Evolutionary conservation across 1,284 basidiomycete genomes (phyloP).

Genomic region (Rhodotorula glutinis): DNA sequence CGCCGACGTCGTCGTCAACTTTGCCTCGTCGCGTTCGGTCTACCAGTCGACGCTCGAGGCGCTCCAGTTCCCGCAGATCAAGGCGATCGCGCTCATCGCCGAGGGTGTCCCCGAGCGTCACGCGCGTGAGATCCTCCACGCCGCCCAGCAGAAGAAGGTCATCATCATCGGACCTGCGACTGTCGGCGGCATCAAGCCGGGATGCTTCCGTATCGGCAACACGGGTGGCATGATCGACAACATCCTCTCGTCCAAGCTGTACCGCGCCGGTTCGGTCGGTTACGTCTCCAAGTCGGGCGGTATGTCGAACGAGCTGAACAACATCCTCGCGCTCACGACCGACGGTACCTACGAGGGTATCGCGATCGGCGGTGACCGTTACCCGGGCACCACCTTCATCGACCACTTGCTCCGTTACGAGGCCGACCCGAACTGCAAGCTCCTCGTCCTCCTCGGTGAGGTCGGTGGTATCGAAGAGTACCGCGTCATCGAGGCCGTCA

Average conservation of each 20-base stretch:
- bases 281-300: slow-evolving; percentile 99
- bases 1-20: slow-evolving; percentile 97
- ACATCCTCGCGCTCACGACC: slow-evolving; percentile 92
- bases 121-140: slow-evolving; percentile 90
- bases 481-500: slow-evolving; percentile 97
- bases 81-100: slow-evolving; percentile 89
- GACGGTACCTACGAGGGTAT: slow-evolving; percentile 99
- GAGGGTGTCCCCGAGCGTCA: slow-evolving; percentile 98
- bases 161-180: slow-evolving; percentile 98
- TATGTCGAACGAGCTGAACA: slow-evolving; percentile 99
- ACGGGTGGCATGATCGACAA: slow-evolving; percentile 99
- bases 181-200: slow-evolving; percentile 99
- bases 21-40: slow-evolving; percentile 89
- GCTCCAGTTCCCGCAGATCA: slow-evolving; percentile 65
- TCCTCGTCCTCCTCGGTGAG: slow-evolving; percentile 96
- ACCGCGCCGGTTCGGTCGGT: slow-evolving; percentile 93
- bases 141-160: slow-evolving; percentile 79
- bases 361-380: slow-evolving; percentile 98
- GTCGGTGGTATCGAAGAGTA: slow-evolving; percentile 99
- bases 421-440: slow-evolving; percentile 94
- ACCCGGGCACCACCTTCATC: slow-evolving; percentile 98
- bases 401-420: slow-evolving; percentile 98
- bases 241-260: slow-evolving; percentile 97
- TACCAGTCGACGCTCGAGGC: slow-evolving; percentile 93
- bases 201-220: slow-evolving; percentile 99